These are phyloP conservation scores for Alternaria ethzedia DNA, from an alignment of 2,329 filamentous ascomycete species.

Conservation along the genomic window DNA sequence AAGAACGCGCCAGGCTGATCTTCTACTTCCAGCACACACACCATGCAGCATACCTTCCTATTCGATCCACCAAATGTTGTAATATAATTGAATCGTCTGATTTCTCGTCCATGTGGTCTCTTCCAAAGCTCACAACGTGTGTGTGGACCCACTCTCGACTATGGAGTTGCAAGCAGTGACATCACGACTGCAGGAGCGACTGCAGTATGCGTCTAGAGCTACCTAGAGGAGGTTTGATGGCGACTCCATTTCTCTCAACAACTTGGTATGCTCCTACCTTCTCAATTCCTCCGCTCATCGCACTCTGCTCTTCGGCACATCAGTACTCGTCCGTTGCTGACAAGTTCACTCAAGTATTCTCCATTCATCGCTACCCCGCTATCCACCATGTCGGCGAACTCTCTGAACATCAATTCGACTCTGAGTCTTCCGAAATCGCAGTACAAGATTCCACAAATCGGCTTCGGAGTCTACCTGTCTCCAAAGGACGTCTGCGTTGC, in stretches of 20 bases:
- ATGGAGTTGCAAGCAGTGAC: slow-evolving; percentile 18
- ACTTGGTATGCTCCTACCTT: slow-evolving; percentile 15
- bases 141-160: slow-evolving; percentile 1
- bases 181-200: slow-evolving; percentile 22
- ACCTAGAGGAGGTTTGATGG: background rate
- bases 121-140: background rate
- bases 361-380: slow-evolving; percentile 12
- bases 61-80: background rate
- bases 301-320: slow-evolving; percentile 1
- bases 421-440: slow-evolving; percentile 59
- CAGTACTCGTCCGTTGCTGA: slow-evolving; percentile 6
- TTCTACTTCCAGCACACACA: background rate
- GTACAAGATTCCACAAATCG: slow-evolving; percentile 67
- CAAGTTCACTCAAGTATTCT: slow-evolving; percentile 6
- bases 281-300: slow-evolving; percentile 3
- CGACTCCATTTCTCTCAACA: background rate
- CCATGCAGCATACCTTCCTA: too few species aligned
- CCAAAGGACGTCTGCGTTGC: slow-evolving; percentile 60
- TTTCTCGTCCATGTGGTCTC: background rate
- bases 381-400: slow-evolving; percentile 21
- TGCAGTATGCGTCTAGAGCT: slow-evolving; percentile 5
- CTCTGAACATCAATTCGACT: slow-evolving; percentile 54
- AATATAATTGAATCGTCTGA: too few species aligned
- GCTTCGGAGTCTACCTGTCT: slow-evolving; percentile 74
- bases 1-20: background rate